Base-by-base conservation (phyloP, 2,329 filamentous ascomycete species). In the Aureobasidium namibiae region DNA sequence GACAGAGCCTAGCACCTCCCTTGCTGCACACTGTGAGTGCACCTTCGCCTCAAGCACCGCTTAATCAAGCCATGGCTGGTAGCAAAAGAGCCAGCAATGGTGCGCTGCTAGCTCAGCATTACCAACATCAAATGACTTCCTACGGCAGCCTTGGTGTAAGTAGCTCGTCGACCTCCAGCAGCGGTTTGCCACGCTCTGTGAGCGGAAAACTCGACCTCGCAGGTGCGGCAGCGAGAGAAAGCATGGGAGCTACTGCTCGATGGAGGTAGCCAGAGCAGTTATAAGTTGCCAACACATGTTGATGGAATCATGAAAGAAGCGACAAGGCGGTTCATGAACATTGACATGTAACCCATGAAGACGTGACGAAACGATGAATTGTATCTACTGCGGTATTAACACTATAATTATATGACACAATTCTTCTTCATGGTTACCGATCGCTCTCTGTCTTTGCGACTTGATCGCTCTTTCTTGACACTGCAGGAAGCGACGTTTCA, bases 51-150 rank as follows among this genome's bases (percentile, higher is more conserved):
- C 31, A 31, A 10, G 14, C 34, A 18, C 23, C 50, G 2, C 36
- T 48, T 11, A 54, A 44, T 29, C 53, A 57, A 18, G 52, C 66
- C 23, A 60, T 65, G 38, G 65, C 67, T 26, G 68, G 67, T 13
- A 65, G 63, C 48, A 67, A 67, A 52, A 61, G 66, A 45, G 57
- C 64, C 16, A 65, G 63, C 49, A 68, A 67, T 42, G 66, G 65
- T 24, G 60, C 63, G 16, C 54, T 62, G 39, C 56, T 65, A 23
- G 64, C 50, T 52, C 49, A 57, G 34, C 54, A 46, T n/a, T 45
- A 59, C n/a, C 57, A 59, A 24, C 56, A 49, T 18, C 56, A 53
- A 18, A 34, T 50, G 29, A 18, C 46, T 11, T 44, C 46, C 8
- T 50, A 50, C 21, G 57, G 57, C 10, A 23, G 26, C 36, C 39